Percentiles rank a stretch among this genome's conserved stretches.
phyloP scores from a whole-genome alignment of 495 filamentous ascomycete species.

The Aspergillus ostianus region DNA sequence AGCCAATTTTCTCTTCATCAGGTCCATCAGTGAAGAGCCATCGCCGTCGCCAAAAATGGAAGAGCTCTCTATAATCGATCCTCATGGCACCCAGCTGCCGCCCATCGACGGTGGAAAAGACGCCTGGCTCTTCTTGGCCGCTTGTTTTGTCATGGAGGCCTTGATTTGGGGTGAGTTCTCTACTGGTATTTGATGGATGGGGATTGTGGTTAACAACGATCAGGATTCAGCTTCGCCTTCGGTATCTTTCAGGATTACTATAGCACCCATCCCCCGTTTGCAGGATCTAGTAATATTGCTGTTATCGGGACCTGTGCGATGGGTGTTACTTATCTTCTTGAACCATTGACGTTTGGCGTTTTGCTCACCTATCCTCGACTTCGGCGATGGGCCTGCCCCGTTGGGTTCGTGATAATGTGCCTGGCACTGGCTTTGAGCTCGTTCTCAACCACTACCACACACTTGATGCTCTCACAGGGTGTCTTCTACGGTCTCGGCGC shows the following conservation, averaged over 20 bases:
- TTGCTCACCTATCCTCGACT: slow-evolving; percentile 40
- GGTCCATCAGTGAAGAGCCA: too few relatives aligned
- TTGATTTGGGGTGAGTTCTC: slow-evolving; percentile 52
- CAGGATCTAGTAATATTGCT: slow-evolving; percentile 37
- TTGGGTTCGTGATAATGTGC: slow-evolving; percentile 47
- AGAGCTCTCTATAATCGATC: too few relatives aligned
- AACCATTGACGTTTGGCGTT: slow-evolving; percentile 42
- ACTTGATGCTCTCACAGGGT: slow-evolving; percentile 52
- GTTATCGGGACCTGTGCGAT: slow-evolving; percentile 46
- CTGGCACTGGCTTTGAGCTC: slow-evolving; percentile 41
- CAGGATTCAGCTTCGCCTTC: slow-evolving; percentile 62
- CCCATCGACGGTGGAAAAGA: too few relatives aligned
- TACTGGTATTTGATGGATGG: not conserved
- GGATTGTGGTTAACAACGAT: not conserved
- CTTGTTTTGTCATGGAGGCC: slow-evolving; percentile 60
- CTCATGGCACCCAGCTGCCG: too few relatives aligned
- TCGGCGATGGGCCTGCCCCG: slow-evolving; percentile 32
- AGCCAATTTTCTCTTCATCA: too few relatives aligned
- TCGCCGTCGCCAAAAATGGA: too few relatives aligned
- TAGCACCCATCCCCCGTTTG: slow-evolving; percentile 46
- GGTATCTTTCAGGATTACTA: slow-evolving; percentile 63
- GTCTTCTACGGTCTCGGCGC: slow-evolving; percentile 48
- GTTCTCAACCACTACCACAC: slow-evolving; percentile 39
- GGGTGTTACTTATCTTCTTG: slow-evolving; percentile 51
- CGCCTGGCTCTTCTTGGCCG: slow-evolving; percentile 33